A percentile compares a stretch with the other conserved stretches of the same genome.
These are phyloP conservation scores for Ilyonectria destructans DNA, from an alignment of 2,329 filamentous ascomycete species.

Conservation along the genomic window DNA sequence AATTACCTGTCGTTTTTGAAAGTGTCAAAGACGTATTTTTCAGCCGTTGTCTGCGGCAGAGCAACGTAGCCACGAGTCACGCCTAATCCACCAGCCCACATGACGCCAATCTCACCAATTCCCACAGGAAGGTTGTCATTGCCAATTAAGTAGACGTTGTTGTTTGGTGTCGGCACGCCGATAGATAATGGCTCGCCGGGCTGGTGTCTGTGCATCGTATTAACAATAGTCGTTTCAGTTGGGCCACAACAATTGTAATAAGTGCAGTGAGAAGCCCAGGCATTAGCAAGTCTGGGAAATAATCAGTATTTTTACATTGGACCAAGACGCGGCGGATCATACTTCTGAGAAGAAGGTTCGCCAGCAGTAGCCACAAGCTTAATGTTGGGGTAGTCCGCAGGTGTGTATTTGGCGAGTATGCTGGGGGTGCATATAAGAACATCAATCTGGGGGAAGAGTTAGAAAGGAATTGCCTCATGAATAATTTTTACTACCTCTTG, in stretches of 20 bases:
- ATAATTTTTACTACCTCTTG: slow-evolving; percentile 54
- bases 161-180: slow-evolving; percentile 71
- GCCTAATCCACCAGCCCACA: slow-evolving; percentile 70
- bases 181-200: slow-evolving; percentile 68
- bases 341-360: slow-evolving; percentile 66
- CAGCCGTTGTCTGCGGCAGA: slow-evolving; percentile 66
- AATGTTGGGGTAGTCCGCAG: slow-evolving; percentile 64
- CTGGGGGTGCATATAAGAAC: slow-evolving; percentile 71
- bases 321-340: slow-evolving; percentile 18
- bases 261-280: slow-evolving; percentile 65
- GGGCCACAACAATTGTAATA: slow-evolving; percentile 74
- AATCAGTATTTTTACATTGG: background rate
- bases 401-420: slow-evolving; percentile 67
- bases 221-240: slow-evolving; percentile 73
- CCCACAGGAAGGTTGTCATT: slow-evolving; percentile 61
- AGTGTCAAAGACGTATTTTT: slow-evolving; percentile 65
- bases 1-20: slow-evolving; percentile 67
- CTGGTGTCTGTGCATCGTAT: slow-evolving; percentile 61
- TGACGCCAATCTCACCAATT: slow-evolving; percentile 66
- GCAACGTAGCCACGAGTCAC: slow-evolving; percentile 71
- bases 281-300: slow-evolving; percentile 61
- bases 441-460: slow-evolving; percentile 59
- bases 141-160: slow-evolving; percentile 69
- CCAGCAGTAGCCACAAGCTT: slow-evolving; percentile 69
- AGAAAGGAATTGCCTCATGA: background rate